phyloP scores from a whole-genome alignment of 1,284 basidiomycete genomes.

The Ganoderma sp. region DNA sequence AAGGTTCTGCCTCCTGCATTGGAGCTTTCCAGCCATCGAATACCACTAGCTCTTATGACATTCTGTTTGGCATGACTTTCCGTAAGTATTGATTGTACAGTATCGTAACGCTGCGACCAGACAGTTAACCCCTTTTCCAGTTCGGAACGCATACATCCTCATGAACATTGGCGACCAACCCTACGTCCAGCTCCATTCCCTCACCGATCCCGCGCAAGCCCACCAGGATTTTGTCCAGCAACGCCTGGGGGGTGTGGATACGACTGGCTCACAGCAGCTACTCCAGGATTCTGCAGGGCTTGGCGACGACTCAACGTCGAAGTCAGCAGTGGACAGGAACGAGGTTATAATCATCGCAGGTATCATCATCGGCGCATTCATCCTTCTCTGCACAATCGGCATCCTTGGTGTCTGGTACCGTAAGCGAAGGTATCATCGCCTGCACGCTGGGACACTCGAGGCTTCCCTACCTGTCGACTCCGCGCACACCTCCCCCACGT shows the following conservation, averaged over 20 bases:
- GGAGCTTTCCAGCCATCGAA: conserved; percentile 74
- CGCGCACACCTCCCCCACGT: not conserved
- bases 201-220: conserved; percentile 46
- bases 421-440: conserved; percentile 40
- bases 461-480: conserved; percentile 20
- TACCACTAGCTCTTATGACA: conserved; percentile 52
- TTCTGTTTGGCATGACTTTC: conserved; percentile 82
- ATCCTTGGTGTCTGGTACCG: conserved; percentile 4
- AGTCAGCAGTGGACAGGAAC: not conserved
- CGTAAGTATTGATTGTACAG: conserved; percentile 43
- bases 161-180: conserved; percentile 66
- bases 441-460: conserved; percentile 38
- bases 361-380: conserved; percentile 33
- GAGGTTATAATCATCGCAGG: conserved; percentile 34
- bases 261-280: conserved; percentile 40
- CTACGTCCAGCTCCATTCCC: conserved; percentile 65
- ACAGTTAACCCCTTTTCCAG: conserved; percentile 43
- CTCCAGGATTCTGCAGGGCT: not conserved
- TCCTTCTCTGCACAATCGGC: conserved; percentile 15
- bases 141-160: conserved; percentile 68
- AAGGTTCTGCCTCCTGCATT: conserved; percentile 35
- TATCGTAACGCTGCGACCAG: not conserved
- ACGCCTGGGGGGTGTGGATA: conserved; percentile 56
- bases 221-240: conserved; percentile 59
- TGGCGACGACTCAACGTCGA: not conserved